Evolutionary conservation across 345 rosid genomes (phyloP).

Genomic region (Acer negundo): DNA sequence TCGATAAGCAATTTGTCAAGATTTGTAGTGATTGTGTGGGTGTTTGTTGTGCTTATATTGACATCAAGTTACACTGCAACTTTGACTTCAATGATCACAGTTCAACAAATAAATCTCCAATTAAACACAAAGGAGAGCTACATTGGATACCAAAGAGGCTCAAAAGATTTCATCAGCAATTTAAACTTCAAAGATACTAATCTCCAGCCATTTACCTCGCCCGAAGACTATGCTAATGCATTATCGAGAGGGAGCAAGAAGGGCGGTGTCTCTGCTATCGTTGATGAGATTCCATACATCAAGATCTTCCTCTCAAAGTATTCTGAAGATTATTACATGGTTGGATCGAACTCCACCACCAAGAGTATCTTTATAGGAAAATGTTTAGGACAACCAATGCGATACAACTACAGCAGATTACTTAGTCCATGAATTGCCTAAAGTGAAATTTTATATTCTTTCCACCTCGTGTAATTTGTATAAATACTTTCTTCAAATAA

Average conservation of each 20-base stretch:
- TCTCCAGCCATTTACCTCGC: not conserved
- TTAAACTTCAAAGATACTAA: not conserved
- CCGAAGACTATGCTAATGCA: constrained; percentile 15
- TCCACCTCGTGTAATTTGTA: too few relatives aligned
- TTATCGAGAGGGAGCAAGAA: constrained; percentile 20
- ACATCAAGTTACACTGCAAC: constrained; percentile 45
- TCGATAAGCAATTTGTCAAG: constrained; percentile 40
- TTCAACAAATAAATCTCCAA: constrained; percentile 24
- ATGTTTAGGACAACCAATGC: too few relatives aligned
- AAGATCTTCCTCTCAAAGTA: constrained; percentile 21
- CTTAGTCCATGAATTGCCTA: too few relatives aligned
- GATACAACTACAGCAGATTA: too few relatives aligned
- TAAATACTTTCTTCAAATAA: too few relatives aligned
- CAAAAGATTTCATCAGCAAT: not conserved
- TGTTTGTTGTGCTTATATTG: constrained; percentile 35
- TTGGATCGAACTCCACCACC: constrained; percentile 24
- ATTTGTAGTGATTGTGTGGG: constrained; percentile 36
- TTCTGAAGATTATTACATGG: constrained; percentile 26
- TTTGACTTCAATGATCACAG: constrained; percentile 41
- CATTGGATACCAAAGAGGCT: constrained; percentile 17
- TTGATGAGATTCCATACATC: constrained; percentile 39
- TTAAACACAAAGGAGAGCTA: constrained; percentile 12
- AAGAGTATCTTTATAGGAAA: too few relatives aligned
- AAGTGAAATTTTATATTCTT: too few relatives aligned
- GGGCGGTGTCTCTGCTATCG: constrained; percentile 33